Conservation (phyloP, 208 protist species). For the Angomonas deanei region DNA sequence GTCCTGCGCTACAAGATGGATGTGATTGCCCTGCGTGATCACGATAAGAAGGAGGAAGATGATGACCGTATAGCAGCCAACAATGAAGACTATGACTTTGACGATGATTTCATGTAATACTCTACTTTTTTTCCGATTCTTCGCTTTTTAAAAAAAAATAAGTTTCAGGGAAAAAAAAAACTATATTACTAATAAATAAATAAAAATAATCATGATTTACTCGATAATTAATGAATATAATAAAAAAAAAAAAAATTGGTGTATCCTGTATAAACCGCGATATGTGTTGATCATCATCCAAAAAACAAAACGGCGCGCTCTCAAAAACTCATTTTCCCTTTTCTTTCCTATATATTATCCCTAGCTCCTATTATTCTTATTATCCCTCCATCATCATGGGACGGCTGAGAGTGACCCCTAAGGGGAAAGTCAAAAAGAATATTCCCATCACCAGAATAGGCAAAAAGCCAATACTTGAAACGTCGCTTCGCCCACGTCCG, state of each 20-base stretch:
- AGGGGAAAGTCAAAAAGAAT: conserved; percentile 81
- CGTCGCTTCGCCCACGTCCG: conserved; percentile 77
- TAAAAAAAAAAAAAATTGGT: conserved; percentile 3
- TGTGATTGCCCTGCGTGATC: conserved; percentile 81
- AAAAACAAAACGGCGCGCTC: not conserved
- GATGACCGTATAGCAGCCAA: conserved; percentile 55
- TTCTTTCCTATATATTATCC: conserved; percentile 5
- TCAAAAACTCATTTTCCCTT: no score
- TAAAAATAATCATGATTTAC: not conserved
- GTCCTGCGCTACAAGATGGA: conserved; percentile 91
- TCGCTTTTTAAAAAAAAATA: conserved; percentile 8
- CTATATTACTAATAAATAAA: not conserved
- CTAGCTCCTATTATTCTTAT: conserved; percentile 2
- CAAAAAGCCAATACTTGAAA: conserved; percentile 80
- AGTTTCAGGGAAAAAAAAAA: not conserved
- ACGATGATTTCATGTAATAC: conserved; percentile 88
- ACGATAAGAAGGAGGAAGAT: conserved; percentile 74
- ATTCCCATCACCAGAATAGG: conserved; percentile 84
- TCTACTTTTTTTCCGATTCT: no score
- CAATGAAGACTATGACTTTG: conserved; percentile 87
- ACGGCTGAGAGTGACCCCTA: conserved; percentile 66
- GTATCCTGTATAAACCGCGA: not conserved
- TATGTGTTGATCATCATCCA: not conserved
- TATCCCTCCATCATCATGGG: no score
- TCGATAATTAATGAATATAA: not conserved